Conservation (phyloP, 495 filamentous ascomycete genomes). For the Xylona heveae region DNA sequence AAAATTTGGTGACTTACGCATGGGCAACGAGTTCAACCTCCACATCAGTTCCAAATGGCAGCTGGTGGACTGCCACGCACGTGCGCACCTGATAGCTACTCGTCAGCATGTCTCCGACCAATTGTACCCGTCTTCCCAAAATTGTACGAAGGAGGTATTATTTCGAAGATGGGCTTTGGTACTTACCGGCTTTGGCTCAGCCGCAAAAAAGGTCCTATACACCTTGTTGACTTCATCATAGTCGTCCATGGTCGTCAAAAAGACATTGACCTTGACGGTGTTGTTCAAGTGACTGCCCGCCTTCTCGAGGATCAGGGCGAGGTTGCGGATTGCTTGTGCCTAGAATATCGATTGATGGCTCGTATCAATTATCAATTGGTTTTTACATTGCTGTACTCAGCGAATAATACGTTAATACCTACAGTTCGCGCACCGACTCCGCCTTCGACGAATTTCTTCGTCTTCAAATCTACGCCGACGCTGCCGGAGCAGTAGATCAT, state of each 20-base stretch:
- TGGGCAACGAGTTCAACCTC: neutral
- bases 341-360: conserved; percentile 1
- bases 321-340: neutral
- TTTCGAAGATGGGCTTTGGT: neutral
- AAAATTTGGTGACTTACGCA: too few species aligned
- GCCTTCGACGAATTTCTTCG: conserved; percentile 1
- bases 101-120: neutral
- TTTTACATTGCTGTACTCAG: too few species aligned
- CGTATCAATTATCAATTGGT: too few species aligned
- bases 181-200: neutral
- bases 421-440: neutral
- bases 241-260: conserved; percentile 1
- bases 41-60: neutral
- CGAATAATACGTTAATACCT: too few species aligned
- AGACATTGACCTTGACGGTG: conserved; percentile 1
- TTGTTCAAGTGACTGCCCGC: neutral
- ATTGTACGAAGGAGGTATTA: neutral
- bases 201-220: neutral
- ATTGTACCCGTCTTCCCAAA: too few species aligned
- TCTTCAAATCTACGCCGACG: neutral
- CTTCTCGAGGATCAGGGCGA: neutral
- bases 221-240: neutral
- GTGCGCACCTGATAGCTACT: neutral
- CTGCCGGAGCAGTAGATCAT: conserved; percentile 2
- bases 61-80: neutral